Conservation (phyloP, 2,329 filamentous ascomycete species). For the Xylaria sp. region DNA sequence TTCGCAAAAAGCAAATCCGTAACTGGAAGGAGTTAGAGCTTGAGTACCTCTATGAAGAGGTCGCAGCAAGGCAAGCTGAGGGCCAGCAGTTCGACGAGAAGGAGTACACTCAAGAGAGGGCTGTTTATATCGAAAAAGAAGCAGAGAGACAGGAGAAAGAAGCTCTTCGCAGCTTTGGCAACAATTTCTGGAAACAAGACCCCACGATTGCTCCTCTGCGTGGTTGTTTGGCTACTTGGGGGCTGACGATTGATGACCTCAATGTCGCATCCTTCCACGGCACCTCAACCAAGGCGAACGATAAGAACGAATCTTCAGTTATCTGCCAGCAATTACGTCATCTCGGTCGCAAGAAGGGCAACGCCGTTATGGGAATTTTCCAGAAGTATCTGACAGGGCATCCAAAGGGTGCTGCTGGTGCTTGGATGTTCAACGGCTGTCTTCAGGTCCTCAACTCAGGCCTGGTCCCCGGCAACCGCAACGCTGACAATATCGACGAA, state of each 20-base stretch:
- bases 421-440: conserved; percentile 99
- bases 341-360: conserved; percentile 94
- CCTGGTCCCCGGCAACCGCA: conserved; percentile 95
- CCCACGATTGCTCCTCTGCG: conserved; percentile 92
- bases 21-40: conserved; percentile 96
- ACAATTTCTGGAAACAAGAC: conserved; percentile 99
- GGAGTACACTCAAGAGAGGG: conserved; percentile 87
- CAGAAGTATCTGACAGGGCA: conserved; percentile 99
- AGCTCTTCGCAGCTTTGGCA: conserved; percentile 90
- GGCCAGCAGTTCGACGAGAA: conserved; percentile 80
- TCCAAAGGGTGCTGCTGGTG: conserved; percentile 98
- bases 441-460: conserved; percentile 94
- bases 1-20: conserved; percentile 93
- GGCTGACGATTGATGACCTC: conserved; percentile 95
- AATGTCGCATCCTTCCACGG: conserved; percentile 98
- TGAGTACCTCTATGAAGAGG: conserved; percentile 91
- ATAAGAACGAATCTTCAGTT: conserved; percentile 99
- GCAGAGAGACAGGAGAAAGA: conserved; percentile 92
- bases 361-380: conserved; percentile 96
- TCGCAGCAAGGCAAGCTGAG: conserved; percentile 88
- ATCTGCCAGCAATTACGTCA: conserved; percentile 96
- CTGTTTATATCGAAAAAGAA: conserved; percentile 87
- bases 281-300: conserved; percentile 97
- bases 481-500: conserved; percentile 96
- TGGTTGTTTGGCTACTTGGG: conserved; percentile 96